Evolutionary conservation across 2,329 filamentous ascomycete species (phyloP).

Genomic region (Colletotrichum liriopes): DNA sequence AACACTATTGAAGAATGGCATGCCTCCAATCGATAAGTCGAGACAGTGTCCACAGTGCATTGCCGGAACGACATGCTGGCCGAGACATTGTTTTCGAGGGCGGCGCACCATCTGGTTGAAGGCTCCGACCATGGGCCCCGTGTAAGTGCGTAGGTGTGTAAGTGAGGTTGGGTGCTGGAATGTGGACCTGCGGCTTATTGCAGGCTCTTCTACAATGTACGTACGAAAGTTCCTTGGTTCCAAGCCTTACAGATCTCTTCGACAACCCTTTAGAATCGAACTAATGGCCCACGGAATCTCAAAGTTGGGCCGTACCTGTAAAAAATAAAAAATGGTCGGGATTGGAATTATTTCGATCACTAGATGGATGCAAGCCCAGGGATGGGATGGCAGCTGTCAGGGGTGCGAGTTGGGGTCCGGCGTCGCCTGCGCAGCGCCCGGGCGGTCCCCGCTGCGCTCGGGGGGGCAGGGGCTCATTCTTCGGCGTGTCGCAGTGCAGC

Average conservation of each 20-base stretch:
- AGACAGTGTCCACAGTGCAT: neutral
- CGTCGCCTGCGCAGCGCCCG: conserved; percentile 10
- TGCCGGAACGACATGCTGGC: neutral
- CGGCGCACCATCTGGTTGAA: neutral
- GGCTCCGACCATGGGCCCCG: neutral
- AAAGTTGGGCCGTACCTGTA: neutral
- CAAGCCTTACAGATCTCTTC: neutral
- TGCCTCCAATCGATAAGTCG: neutral
- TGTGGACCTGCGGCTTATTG: neutral
- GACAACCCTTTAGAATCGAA: neutral
- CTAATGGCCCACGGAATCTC: neutral
- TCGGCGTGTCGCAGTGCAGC: conserved; percentile 23
- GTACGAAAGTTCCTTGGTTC: neutral
- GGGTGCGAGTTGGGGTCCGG: neutral
- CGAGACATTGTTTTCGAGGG: conserved; percentile 1
- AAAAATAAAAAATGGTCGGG: neutral
- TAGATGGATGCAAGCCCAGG: neutral
- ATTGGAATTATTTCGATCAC: neutral
- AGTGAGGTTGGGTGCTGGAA: conserved; percentile 4
- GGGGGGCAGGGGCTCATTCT: conserved; percentile 38
- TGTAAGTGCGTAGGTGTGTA: neutral
- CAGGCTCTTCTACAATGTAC: no score
- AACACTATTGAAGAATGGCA: neutral
- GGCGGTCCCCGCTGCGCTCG: conserved; percentile 16
- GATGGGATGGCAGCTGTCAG: conserved; percentile 29